phyloP scores from a whole-genome alignment of 768 basidiomycete genomes.

The Pleurotus cornucopiae region DNA sequence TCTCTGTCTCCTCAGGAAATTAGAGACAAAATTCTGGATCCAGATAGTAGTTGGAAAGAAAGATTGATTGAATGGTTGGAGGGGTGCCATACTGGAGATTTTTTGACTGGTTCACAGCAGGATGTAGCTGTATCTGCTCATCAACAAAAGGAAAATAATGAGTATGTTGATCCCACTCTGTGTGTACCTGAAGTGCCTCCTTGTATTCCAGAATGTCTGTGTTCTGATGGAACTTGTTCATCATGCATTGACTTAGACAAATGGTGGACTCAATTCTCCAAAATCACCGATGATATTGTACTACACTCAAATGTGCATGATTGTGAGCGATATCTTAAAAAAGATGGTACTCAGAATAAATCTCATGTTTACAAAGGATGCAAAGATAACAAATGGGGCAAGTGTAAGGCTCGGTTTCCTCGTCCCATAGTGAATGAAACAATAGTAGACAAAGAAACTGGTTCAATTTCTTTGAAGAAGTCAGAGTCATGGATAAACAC shows the following conservation, averaged over 20 bases:
- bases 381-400: conserved; percentile 19
- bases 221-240: not conserved
- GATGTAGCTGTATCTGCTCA: not conserved
- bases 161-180: no score
- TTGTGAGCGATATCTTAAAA: not conserved
- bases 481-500: conserved; percentile 22
- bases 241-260: not conserved
- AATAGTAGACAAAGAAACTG: conserved; percentile 7
- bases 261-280: conserved; percentile 9
- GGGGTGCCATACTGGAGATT: conserved; percentile 11
- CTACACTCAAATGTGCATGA: not conserved
- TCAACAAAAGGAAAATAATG: no score
- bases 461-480: conserved; percentile 15
- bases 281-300: conserved; percentile 22
- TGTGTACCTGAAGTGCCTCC: not conserved
- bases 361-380: conserved; percentile 16
- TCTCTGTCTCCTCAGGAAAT: conserved; percentile 26
- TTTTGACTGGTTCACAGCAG: not conserved
- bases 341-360: conserved; percentile 2
- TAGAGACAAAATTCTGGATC: conserved; percentile 18
- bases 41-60: conserved; percentile 12
- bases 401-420: conserved; percentile 30
- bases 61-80: conserved; percentile 4
- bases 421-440: conserved; percentile 12
- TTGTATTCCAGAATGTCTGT: not conserved